Evolutionary conservation across 116 monocot species (phyloP).

Genomic region (Dioscorea cayenensis): DNA sequence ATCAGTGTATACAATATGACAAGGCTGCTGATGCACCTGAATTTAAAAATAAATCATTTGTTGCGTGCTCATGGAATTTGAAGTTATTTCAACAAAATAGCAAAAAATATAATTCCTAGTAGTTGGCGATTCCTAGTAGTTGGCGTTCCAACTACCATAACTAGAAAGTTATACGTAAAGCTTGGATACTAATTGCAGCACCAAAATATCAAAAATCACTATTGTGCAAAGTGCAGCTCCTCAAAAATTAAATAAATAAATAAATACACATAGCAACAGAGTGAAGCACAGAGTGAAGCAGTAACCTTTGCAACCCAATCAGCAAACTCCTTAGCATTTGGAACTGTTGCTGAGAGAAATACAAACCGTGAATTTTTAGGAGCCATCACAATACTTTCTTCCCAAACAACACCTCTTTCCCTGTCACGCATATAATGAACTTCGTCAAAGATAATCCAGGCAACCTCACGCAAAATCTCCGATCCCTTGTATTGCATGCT

Average conservation of each 20-base stretch:
- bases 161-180: not conserved
- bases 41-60: conserved; percentile 3
- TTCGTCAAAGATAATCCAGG: conserved; percentile 98
- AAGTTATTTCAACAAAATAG: not conserved
- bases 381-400: conserved; percentile 98
- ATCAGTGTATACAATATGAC: conserved; percentile 97
- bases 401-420: conserved; percentile 98
- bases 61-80: not conserved
- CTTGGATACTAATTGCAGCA: not conserved
- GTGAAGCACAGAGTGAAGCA: conserved; percentile 2
- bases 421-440: conserved; percentile 98
- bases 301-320: conserved; percentile 97
- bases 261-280: not conserved
- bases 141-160: not conserved
- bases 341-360: conserved; percentile 95
- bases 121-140: not conserved
- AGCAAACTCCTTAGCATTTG: conserved; percentile 96
- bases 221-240: not conserved
- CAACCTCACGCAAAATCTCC: conserved; percentile 85
- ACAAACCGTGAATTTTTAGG: conserved; percentile 88
- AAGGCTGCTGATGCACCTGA: conserved; percentile 91
- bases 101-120: not conserved
- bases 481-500: conserved; percentile 99
- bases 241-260: not conserved
- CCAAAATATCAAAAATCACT: not conserved